Evolutionary conservation across 169 alveolate genomes (phyloP), one percentile per base, ranked within the genome.

Genomic region (Besnoitia besnoiti): DNA sequence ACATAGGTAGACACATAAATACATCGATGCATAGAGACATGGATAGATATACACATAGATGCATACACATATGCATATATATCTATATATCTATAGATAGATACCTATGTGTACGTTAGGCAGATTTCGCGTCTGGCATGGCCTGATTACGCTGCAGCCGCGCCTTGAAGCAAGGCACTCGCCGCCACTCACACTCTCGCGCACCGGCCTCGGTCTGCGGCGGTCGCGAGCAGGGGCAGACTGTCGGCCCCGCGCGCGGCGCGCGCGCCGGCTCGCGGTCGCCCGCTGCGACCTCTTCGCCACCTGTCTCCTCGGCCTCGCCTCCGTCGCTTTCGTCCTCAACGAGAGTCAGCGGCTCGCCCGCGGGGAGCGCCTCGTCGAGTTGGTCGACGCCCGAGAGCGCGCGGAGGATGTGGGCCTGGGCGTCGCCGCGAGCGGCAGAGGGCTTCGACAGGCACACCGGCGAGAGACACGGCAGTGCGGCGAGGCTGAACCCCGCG

Each of bases 341-440:
- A 10, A n/a, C 82, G 39, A 73, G 27, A 21, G 44, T 42, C 39
- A 73, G 82, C 14, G 46, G 82, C 46, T 73, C 39, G 39, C 82
- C 82, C 47, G 82, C 82, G 4, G 82, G 82, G 39, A 73, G 14
- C 39, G 46, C 82, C 44, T 73, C 82, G 46, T 73, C 82, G 24
- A 73, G 82, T 24, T 8, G 33, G 82, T 73, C 82, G 3, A 42
- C 46, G 46, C 47, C 82, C 46, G 82, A 8, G 19, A 27, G 16
- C 59, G 24, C 67, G 67, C 5, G 30, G 67, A 21, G 30, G 67
- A n/a, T 21, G 3, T 21, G 3, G 30, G 33, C 30, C 3, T 55
- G 33, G 12, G n/a, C n/a, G n/a, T n/a, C n/a, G n/a, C n/a, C n/a
- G 19, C 62, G 30, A 50, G 62, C 62, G 19, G 40, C 80, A 8